Base-by-base conservation (phyloP, 129 eudicot species). In the Helianthus tuberosus region DNA sequence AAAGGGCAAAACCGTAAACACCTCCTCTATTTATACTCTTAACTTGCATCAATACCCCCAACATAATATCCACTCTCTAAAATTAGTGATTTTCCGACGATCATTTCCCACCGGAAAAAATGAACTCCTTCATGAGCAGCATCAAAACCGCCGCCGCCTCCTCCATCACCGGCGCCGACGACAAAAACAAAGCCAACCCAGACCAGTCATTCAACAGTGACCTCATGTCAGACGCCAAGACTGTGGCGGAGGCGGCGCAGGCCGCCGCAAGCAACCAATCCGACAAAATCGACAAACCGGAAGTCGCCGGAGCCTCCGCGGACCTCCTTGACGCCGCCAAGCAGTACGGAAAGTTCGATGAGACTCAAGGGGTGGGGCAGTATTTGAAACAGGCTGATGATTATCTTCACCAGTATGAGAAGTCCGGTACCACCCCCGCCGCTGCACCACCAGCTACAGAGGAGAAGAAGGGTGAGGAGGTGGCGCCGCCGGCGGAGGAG, bases 281-380 rank as follows among this genome's bases (percentile, higher is more conserved):
- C 12, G 83, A 79, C 64, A 82, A 86, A 53, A 60, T 72, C 67
- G 93, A 90, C 87, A 85, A 85, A 52, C 43, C 71, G 4, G 79
- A 88, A 58, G 86, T 50, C 13, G 91, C 96, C 69, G 87, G 80
- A 15, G 93, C 96, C 69, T 83, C 87, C 71, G 89, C 82, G 0
- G 94, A 87, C 76, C 14, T 90, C 43, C 73, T 88, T 62, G 85
- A 74, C 10, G 91, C 89, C 51, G 84, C 89, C 63, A 11, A 78
- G 15, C 17, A 48, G 3, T 85, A 90, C 72, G 96, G 91, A 9
- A 87, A 90, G 64, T 74, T 90, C 8, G 96, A 88, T 29, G 87
- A 81, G 32, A 72, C 83, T 0, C 57, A 79, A 66, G 87, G 91
- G 5, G 77, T 76, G n/a, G 96, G 96, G 46, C 69, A 82, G 82